phyloP scores from a whole-genome alignment of 768 basidiomycete genomes.

The Daedaleopsis nitida region DNA sequence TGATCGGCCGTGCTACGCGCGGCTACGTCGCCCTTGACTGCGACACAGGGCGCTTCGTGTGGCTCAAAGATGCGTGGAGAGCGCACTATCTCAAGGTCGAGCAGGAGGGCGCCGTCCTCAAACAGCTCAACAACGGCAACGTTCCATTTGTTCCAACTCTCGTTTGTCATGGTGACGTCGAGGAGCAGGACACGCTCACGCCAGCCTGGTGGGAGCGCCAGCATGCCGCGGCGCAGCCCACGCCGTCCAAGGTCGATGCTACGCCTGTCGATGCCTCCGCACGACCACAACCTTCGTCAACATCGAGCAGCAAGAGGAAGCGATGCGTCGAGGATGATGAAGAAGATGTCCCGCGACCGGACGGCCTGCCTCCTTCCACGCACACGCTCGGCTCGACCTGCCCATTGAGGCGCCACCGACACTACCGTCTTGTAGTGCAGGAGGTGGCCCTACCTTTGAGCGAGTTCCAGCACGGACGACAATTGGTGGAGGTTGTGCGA shows the following conservation, averaged over 20 bases:
- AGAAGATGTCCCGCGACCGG: neutral
- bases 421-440: constrained; percentile 7
- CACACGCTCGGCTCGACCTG: neutral
- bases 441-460: constrained; percentile 1
- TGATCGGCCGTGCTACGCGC: constrained; percentile 6
- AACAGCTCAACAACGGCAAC: neutral
- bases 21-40: constrained; percentile 18
- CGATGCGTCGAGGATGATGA: neutral
- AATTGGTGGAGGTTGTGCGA: neutral
- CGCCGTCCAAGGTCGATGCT: too few relatives aligned
- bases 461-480: neutral
- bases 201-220: neutral
- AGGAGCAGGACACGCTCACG: neutral
- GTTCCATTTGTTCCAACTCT: neutral
- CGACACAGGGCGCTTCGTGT: constrained; percentile 2
- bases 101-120: neutral
- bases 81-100: neutral
- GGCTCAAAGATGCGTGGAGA: constrained; percentile 20
- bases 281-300: neutral
- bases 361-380: neutral
- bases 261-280: neutral
- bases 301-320: neutral
- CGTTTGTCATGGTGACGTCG: neutral
- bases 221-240: neutral
- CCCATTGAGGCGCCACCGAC: neutral